Evolutionary conservation across 192 early-diverging fungal species (phyloP), one percentile per base, ranked within the genome.

Genomic region (Backusella australiensis): DNA sequence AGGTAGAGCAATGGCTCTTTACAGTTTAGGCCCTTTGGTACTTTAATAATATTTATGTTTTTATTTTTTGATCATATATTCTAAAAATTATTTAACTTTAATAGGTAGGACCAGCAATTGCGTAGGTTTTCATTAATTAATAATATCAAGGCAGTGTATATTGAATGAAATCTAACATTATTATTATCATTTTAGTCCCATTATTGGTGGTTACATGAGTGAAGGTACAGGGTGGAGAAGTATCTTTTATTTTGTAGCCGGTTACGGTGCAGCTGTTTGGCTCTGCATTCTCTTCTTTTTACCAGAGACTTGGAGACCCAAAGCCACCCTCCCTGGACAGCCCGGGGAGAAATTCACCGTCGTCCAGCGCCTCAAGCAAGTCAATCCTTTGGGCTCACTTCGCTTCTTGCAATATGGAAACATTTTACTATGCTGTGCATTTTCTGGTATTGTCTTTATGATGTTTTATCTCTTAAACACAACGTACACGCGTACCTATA

Each of bases 381-480:
- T 80, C 39, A 83, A 83, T 29, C 82, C 78, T 5, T 19, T 83
- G 19, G 21, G 36, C 11, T 56, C 82, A 19, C 63, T 83, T 6
- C 38, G 46, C 2, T 39, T 78, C 1, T 49, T 83, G 4, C 17
- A n/a, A 7, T 80, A 23, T 68, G 46, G 69, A 17, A 80, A 80
- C 52, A 78, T 83, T 3, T 11, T 74, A 0, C 14, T 83, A 14
- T 56, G 74, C 9, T 71, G 80, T 26, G 3, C 41, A 14, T 77
- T 71, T 68, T 56, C 74, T 1, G 78, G 78, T 6, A 36, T 80
- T 12, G 52, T 69, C 73, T 83, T 79, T 32, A 69, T 79, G 35
- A 67, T 77, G 15, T 79, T 75, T 41, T 83, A 80, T 38, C 38
- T 83, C 0, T 29, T 77, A 5, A 83, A 78, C 59, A 80, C 82